phyloP scores from a whole-genome alignment of 139 green algal species.

The Nannochloris sp. region DNA sequence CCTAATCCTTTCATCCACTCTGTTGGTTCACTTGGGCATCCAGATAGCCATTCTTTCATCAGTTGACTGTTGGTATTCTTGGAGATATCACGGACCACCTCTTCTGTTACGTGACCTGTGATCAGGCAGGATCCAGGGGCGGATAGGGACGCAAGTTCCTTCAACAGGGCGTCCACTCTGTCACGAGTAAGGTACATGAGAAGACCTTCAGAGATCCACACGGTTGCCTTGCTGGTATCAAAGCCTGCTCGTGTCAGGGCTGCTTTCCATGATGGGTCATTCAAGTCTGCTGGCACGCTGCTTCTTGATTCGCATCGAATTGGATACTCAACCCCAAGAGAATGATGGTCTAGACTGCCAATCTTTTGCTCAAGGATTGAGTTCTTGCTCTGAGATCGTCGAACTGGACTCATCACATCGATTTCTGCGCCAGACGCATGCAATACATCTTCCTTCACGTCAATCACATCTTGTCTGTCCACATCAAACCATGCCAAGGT shows the following conservation, averaged over 20 bases:
- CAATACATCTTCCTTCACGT: slow-evolving; percentile 32
- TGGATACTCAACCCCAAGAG: neutral
- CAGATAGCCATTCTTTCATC: slow-evolving; percentile 26
- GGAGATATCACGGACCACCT: slow-evolving; percentile 11
- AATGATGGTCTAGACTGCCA: neutral
- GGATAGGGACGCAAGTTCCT: neutral
- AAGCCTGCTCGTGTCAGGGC: slow-evolving; percentile 12
- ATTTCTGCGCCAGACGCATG: slow-evolving; percentile 1
- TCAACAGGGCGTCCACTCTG: slow-evolving; percentile 12
- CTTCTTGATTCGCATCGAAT: neutral
- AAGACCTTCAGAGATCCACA: slow-evolving; percentile 49
- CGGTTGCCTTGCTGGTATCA: slow-evolving; percentile 9
- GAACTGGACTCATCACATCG: neutral
- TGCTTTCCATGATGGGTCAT: neutral
- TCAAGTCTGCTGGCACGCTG: slow-evolving; percentile 4
- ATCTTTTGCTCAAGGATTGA: slow-evolving; percentile 3
- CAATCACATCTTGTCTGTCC: slow-evolving; percentile 43
- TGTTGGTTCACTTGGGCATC: slow-evolving; percentile 17
- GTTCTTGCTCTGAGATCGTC: neutral
- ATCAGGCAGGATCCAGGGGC: neutral
- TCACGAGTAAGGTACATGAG: slow-evolving; percentile 44
- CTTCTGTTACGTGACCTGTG: slow-evolving; percentile 10
- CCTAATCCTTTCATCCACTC: slow-evolving; percentile 5
- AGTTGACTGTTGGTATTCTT: neutral
- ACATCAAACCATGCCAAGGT: slow-evolving; percentile 57